Evolutionary conservation across 257 asterid genomes (phyloP), one percentile per base, ranked within the genome.

Genomic region (Ilex asprella): DNA sequence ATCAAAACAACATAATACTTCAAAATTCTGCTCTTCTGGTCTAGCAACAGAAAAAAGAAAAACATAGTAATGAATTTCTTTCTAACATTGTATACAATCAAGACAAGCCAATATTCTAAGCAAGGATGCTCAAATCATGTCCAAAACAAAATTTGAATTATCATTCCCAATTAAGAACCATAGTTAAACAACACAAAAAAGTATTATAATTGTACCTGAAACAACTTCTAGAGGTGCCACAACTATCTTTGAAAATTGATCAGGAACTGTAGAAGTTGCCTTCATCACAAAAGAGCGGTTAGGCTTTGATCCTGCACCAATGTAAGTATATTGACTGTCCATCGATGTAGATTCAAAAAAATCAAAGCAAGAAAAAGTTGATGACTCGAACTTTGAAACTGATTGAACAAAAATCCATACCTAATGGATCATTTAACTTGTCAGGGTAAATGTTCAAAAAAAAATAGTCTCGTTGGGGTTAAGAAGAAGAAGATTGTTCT

Each of bases 261-360:
- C 63, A 49, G 62, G 57, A 59, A 60, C 74, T 16, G 67, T 62
- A 44, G 65, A 61, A 51, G 54, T 50, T 44, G 61, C 60, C 51
- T 79, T 75, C 7, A 73, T 62, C 31, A 62, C 35, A 68, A 39
- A n/a, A n/a, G 60, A 56, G 70, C 70, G 64, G 62, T 75, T 73
- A 39, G 55, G 58, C 63, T 70, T 75, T 31, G 73, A 62, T 55
- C 75, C 79, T 61, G 64, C 63, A 65, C 69, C 77, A 55, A 54
- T 35, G 41, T 35, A 3, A 8, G 5, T 70, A 76, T 35, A 55
- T 63, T 7, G 68, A 44, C 62, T 54, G 30, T 32, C 46, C 39
- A 43, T 61, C 11, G 57, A 50, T 21, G 12, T 16, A 64, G 47
- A 51, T n/a, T 7, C 35, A 52, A 67, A 31, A 10, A 10, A 55